A percentile compares a stretch with the other conserved stretches of the same genome.
Evolutionary conservation across 2,329 filamentous ascomycete species (phyloP).

Genomic region (Teratosphaeria destructans): DNA sequence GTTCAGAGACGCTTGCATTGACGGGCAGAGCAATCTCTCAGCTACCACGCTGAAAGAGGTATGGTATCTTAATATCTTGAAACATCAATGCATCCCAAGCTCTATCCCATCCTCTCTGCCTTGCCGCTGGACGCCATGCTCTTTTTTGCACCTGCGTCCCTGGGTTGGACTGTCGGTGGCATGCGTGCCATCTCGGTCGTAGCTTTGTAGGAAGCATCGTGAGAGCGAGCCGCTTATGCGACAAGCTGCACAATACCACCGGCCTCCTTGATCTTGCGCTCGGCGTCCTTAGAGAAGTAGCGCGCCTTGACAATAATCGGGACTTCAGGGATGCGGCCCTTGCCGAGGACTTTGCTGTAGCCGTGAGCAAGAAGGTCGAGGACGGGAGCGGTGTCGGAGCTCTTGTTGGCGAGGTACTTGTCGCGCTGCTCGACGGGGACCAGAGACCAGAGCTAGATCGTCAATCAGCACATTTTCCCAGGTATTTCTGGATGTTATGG

Average conservation of each 20-base stretch:
- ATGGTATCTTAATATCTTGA: slow-evolving; percentile 8
- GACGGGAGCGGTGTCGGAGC: slow-evolving; percentile 91
- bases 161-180: not conserved
- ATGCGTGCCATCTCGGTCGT: not conserved
- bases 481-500: not conserved
- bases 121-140: not conserved
- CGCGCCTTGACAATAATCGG: slow-evolving; percentile 90
- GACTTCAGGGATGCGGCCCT: slow-evolving; percentile 88
- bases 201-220: not conserved
- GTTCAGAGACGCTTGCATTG: slow-evolving; percentile 42
- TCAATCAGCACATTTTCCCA: not conserved
- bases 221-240: slow-evolving; percentile 50
- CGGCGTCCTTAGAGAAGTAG: slow-evolving; percentile 91
- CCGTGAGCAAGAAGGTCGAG: slow-evolving; percentile 95
- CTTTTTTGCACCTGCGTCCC: not conserved
- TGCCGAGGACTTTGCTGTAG: slow-evolving; percentile 98
- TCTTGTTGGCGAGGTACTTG: slow-evolving; percentile 76
- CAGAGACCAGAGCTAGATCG: slow-evolving; percentile 75
- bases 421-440: slow-evolving; percentile 88
- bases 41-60: slow-evolving; percentile 39
- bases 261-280: slow-evolving; percentile 98
- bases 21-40: slow-evolving; percentile 36
- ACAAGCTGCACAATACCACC: slow-evolving; percentile 94
- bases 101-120: not conserved
- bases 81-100: slow-evolving; percentile 6